A percentile compares a stretch with the other conserved stretches of the same genome.
Evolutionary conservation across 345 rosid genomes (phyloP).

Genomic region (Rhodomyrtus tomentosa): DNA sequence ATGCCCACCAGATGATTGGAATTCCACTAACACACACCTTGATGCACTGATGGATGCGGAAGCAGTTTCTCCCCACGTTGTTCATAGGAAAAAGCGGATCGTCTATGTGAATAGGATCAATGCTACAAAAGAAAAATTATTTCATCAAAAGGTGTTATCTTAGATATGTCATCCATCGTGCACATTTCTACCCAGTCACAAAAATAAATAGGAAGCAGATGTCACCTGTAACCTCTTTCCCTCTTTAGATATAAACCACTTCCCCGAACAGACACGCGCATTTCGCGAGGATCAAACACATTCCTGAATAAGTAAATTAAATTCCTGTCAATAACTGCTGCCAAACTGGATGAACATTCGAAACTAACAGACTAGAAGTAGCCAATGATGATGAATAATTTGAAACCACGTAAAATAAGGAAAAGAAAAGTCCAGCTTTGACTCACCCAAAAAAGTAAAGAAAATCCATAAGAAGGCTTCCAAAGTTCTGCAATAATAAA

Average conservation of each 20-base stretch:
- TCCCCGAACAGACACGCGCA: slow-evolving; percentile 93
- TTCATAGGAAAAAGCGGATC: slow-evolving; percentile 91
- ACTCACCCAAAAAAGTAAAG: slow-evolving; percentile 97
- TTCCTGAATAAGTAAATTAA: slow-evolving; percentile 40
- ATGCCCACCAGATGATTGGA: neutral
- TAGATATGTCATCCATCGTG: neutral
- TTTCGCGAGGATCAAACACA: slow-evolving; percentile 97
- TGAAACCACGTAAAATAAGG: neutral
- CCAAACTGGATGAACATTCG: neutral
- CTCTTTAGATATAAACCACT: slow-evolving; percentile 78
- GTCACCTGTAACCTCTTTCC: slow-evolving; percentile 91
- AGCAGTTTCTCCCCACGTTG: slow-evolving; percentile 97
- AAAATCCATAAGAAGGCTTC: slow-evolving; percentile 95
- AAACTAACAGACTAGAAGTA: neutral
- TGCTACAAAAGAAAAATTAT: slow-evolving; percentile 32
- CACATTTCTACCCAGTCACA: neutral
- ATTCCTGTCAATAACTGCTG: neutral
- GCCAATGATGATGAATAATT: neutral
- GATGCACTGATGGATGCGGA: slow-evolving; percentile 95
- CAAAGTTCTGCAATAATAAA: slow-evolving; percentile 58
- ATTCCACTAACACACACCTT: slow-evolving; percentile 39
- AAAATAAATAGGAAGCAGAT: neutral
- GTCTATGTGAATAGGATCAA: slow-evolving; percentile 92
- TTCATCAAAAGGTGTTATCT: slow-evolving; percentile 3
- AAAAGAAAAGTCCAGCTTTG: slow-evolving; percentile 4